Base-by-base conservation (phyloP, 495 filamentous ascomycete genomes). In the Aspergillus ellipticus region DNA sequence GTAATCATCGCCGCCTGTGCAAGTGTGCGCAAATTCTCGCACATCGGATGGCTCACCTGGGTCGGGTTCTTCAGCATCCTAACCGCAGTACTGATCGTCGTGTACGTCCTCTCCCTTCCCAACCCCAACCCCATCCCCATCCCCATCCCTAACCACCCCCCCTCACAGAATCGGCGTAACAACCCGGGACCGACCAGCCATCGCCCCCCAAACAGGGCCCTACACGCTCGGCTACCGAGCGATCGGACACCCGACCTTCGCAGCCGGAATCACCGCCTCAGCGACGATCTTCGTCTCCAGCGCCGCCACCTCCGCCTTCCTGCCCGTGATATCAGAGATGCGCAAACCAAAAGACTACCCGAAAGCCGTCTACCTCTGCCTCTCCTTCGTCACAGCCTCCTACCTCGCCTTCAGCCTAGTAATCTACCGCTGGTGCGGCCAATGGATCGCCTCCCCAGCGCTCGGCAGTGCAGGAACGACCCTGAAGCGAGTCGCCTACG, bases 271-370 rank as follows among this genome's bases (percentile, higher is more conserved):
- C 50, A 70, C 71, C 0, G 71, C 73, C 2, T 65, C 71, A 0
- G 56, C 66, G 1, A 77, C 72, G 0, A 76, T 79, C 19, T 77
- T 76, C 56, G 64, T 73, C 29, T 68, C 76, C 20, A 68, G 64
- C 53, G 78, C 87, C 69, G 74, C 84, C 51, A 80, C 88, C 66
- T 74, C 85, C 59, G 81, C 87, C 57, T 86, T 89, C 66, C 82
- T 92, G 64, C 80, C 76, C 42, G 87, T 92, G 64, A 88, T 89
- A 62, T 82, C 85, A 33, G 89, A 93, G 67, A 86, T 92, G 80
- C 82, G 84, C 59, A 82, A 80, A 0, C 87, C 88, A 0, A 68
- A 68, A 47, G 81, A 88, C 60, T 89, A 82, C 61, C 74, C 74
- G 35, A 87, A 87, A 67, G 79, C 88, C 3, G 77, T 90, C 29